Evolutionary conservation across 805 yeast genomes (phyloP), one percentile per base, ranked within the genome.

Genomic region (Scheffersomyces spartinae): DNA sequence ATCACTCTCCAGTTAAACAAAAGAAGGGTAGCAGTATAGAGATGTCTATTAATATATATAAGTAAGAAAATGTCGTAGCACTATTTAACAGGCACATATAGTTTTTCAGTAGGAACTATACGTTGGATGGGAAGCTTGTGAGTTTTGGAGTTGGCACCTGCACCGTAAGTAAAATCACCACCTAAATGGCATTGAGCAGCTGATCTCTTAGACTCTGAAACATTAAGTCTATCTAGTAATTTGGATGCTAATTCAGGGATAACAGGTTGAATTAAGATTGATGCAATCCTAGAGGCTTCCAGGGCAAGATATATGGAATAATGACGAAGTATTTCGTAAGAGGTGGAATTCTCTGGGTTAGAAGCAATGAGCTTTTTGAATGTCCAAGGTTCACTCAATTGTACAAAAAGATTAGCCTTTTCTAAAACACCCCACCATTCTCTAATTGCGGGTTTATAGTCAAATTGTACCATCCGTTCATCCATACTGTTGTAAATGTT

Each of bases 301-400:
- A 81, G 67, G 1, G 83, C 77, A 6, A 68, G 41, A 33, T 67
- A 72, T 2, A 86, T 70, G 9, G 73, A 64, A 23, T 64, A 52
- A 45, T 74, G 78, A 22, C 41, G 51, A 13, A 50, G 15, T 1
- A 35, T 22, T 15, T 30, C 26, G 21, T 36, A 34, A 7, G 23
- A n/a, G n/a, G n/a, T n/a, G n/a, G n/a, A n/a, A n/a, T n/a, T n/a
- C n/a, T n/a, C n/a, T n/a, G n/a, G n/a, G n/a, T n/a, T n/a, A n/a
- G n/a, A n/a, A n/a, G n/a, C n/a, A n/a, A n/a, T n/a, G 12, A 19
- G n/a, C n/a, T n/a, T 55, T 13, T 54, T 55, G 25, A 61, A 52
- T 6, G 54, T 48, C 97, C 97, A 88, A 0, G 96, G 96, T 39
- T 73, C 76, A 5, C 72, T 52, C 1, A 49, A 55, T 42, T 83